Evolutionary conservation across 352 stramenopile species (phyloP).

Genomic region (Pilasporangium apinafurcum): DNA sequence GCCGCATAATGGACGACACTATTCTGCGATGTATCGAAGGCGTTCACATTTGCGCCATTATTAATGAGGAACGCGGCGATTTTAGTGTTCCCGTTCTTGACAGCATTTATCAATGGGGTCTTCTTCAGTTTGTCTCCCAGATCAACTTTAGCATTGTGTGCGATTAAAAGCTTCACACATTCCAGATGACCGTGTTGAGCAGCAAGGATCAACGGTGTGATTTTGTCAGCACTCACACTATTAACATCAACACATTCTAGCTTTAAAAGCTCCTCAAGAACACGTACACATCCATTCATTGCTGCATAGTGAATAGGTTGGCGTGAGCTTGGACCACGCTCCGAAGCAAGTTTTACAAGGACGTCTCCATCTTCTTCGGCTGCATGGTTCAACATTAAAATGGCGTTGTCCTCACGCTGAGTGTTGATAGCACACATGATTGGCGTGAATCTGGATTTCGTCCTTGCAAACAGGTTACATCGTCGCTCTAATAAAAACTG

Average conservation of each 20-base stretch:
- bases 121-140: constrained; percentile 71
- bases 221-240: constrained; percentile 37
- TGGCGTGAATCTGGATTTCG: constrained; percentile 54
- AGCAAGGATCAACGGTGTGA: constrained; percentile 51
- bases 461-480: constrained; percentile 46
- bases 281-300: constrained; percentile 24
- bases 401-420: constrained; percentile 42
- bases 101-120: constrained; percentile 64
- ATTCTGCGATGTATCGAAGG: constrained; percentile 70
- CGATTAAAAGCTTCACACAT: constrained; percentile 41
- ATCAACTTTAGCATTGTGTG: constrained; percentile 52
- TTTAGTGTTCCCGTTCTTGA: constrained; percentile 66
- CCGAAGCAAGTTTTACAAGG: constrained; percentile 26
- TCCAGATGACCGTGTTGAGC: constrained; percentile 50
- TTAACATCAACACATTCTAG: constrained; percentile 53
- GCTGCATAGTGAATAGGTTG: constrained; percentile 62
- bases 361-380: constrained; percentile 22
- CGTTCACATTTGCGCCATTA: constrained; percentile 64
- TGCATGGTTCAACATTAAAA: constrained; percentile 56
- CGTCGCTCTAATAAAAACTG: constrained; percentile 52
- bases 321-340: constrained; percentile 42
- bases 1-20: constrained; percentile 71
- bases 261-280: constrained; percentile 41
- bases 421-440: constrained; percentile 48
- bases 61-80: constrained; percentile 59